A percentile compares a stretch with the other conserved stretches of the same genome.
These are phyloP conservation scores for Escovopsis sp. DNA, from an alignment of 2,329 filamentous ascomycete genomes.

Conservation along the genomic window DNA sequence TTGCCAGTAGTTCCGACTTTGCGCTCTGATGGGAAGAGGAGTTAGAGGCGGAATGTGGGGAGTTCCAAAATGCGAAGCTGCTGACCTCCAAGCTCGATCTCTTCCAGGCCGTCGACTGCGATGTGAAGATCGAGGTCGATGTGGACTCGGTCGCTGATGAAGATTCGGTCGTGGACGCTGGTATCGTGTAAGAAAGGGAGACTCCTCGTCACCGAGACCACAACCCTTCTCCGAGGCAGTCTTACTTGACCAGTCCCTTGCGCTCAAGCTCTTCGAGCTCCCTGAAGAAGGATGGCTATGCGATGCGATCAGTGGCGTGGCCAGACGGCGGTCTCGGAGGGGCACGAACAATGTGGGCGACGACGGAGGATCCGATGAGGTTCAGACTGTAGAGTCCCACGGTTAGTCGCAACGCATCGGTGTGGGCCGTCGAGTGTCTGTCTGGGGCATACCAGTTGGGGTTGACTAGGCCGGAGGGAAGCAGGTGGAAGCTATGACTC, in stretches of 20 bases:
- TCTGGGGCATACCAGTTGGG: slow-evolving; percentile 30
- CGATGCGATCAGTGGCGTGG: slow-evolving; percentile 50
- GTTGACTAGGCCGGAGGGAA: slow-evolving; percentile 58
- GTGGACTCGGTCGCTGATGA: slow-evolving; percentile 49
- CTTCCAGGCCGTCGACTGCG: slow-evolving; percentile 55
- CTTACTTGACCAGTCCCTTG: slow-evolving; percentile 11
- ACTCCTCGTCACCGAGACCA: slow-evolving; percentile 7
- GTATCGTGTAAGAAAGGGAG: not conserved
- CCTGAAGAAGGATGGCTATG: slow-evolving; percentile 37
- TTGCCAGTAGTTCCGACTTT: not conserved
- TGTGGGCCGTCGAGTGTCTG: not conserved
- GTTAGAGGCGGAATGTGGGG: slow-evolving; percentile 7
- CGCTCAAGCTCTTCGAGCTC: slow-evolving; percentile 26
- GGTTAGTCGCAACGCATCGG: too few species aligned
- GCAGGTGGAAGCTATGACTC: slow-evolving; percentile 40
- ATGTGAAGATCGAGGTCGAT: slow-evolving; percentile 52
- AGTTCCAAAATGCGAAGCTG: slow-evolving; percentile 14
- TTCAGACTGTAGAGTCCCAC: slow-evolving; percentile 30
- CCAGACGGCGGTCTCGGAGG: slow-evolving; percentile 6
- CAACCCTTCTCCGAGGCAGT: slow-evolving; percentile 15
- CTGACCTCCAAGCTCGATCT: slow-evolving; percentile 30
- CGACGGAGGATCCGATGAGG: slow-evolving; percentile 55
- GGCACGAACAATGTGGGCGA: slow-evolving; percentile 19
- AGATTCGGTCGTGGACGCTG: slow-evolving; percentile 33
- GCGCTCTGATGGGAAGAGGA: not conserved